Conservation (phyloP, 495 filamentous ascomycete genomes). For the Aspergillus incahuasiensis region DNA sequence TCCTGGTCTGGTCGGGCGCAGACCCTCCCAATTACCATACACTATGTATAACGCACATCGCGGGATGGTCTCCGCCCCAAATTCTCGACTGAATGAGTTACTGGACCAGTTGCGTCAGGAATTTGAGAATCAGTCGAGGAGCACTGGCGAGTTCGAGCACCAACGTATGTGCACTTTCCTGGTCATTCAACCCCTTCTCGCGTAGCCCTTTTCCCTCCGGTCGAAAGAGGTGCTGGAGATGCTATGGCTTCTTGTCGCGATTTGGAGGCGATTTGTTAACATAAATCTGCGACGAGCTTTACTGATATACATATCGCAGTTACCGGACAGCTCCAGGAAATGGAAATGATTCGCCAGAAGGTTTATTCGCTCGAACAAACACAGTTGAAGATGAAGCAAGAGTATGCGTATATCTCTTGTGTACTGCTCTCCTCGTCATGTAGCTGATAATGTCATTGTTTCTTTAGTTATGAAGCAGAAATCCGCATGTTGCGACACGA, state of each 20-base stretch:
- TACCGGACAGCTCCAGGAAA: slow-evolving; percentile 79
- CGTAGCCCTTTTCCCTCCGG: neutral
- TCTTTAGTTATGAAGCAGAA: slow-evolving; percentile 86
- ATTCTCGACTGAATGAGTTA: slow-evolving; percentile 80
- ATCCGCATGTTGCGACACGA: slow-evolving; percentile 79
- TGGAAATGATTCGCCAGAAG: slow-evolving; percentile 86
- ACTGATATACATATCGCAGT: slow-evolving; percentile 53
- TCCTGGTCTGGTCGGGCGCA: slow-evolving; percentile 16
- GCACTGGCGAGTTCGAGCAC: slow-evolving; percentile 76
- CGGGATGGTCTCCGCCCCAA: slow-evolving; percentile 69
- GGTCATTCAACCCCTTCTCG: slow-evolving; percentile 6
- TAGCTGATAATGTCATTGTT: slow-evolving; percentile 3
- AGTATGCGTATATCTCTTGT: slow-evolving; percentile 54
- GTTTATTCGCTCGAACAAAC: slow-evolving; percentile 86
- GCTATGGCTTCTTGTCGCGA: neutral
- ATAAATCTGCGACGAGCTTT: slow-evolving; percentile 6
- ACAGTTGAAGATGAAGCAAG: slow-evolving; percentile 79
- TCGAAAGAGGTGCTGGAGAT: neutral
- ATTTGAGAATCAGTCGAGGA: slow-evolving; percentile 78
- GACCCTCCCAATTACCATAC: slow-evolving; percentile 14
- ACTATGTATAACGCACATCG: slow-evolving; percentile 90
- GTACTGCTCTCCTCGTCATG: neutral
- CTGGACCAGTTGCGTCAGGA: slow-evolving; percentile 85
- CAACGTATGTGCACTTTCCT: slow-evolving; percentile 63
- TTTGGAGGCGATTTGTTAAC: neutral